These are phyloP conservation scores for Agrocybe praecox DNA, from an alignment of 768 basidiomycete genomes.

Conservation along the genomic window DNA sequence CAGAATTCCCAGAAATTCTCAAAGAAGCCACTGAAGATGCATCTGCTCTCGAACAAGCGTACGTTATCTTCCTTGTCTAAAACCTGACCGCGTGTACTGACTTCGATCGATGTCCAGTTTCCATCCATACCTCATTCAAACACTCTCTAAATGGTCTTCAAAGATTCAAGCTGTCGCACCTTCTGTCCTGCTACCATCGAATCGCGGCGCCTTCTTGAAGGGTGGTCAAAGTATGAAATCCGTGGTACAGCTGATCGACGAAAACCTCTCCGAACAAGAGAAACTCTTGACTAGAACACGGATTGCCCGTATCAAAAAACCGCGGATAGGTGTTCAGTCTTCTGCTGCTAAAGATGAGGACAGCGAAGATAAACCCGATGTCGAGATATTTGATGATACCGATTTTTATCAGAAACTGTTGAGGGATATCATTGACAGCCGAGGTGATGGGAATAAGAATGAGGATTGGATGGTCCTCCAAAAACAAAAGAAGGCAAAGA, in stretches of 20 bases:
- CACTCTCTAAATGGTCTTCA: conserved; percentile 91
- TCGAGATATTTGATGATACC: conserved; percentile 79
- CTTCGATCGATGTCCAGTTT: conserved; percentile 44
- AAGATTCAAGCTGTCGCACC: conserved; percentile 95
- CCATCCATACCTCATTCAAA: conserved; percentile 75
- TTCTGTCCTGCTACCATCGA: conserved; percentile 68
- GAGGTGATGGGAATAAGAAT: conserved; percentile 40
- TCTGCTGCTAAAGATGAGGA: conserved; percentile 26
- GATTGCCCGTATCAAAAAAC: conserved; percentile 49
- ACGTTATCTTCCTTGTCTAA: conserved; percentile 23
- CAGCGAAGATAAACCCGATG: conserved; percentile 32
- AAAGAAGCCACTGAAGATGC: conserved; percentile 42
- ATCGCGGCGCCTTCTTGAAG: conserved; percentile 69
- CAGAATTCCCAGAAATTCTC: conserved; percentile 39
- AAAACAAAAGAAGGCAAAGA: conserved; percentile 73
- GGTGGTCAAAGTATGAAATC: conserved; percentile 59
- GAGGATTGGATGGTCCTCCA: conserved; percentile 69
- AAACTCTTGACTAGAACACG: conserved; percentile 69
- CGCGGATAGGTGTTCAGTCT: conserved; percentile 42
- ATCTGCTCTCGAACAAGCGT: conserved; percentile 55
- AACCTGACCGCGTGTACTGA: neutral
- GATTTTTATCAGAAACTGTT: conserved; percentile 94
- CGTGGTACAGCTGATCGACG: conserved; percentile 77
- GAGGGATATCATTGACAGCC: conserved; percentile 86
- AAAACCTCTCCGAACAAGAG: conserved; percentile 58